Base-by-base conservation (phyloP, 129 eudicot genomes). In the Helianthus tuberosus region DNA sequence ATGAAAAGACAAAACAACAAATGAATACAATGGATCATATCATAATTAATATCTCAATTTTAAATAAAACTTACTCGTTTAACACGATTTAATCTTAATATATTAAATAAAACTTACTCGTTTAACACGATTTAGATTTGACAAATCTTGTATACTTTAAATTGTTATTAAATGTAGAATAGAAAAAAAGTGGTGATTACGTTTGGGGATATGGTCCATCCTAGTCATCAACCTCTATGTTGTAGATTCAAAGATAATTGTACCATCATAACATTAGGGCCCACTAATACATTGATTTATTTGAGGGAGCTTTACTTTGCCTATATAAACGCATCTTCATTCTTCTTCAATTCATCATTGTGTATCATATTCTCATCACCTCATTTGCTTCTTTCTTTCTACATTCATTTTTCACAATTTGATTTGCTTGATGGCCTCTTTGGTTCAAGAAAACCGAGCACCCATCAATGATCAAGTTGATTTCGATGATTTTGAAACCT, bases 341-440 rank as follows among this genome's bases (percentile, higher is more conserved):
- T 58, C 74, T 43, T 27, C 32, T 2, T 76, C n/a, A 25, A 29
- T 72, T 64, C 55, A 36, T 66, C 75, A 65, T 81, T 72, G 75
- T 64, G 75, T 58, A 69, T 76, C 63, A 11, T 39, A 61, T 50
- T 71, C 73, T 27, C 32, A 27, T 71, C 66, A 54, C 20, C 53
- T 72, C 66, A 65, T 29, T 41, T 44, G 38, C 54, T 2, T 10
- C 38, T 50, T 43, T 59, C 69, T 35, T 10, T 6, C 20, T 48
- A 27, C 13, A 9, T 15, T 51, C 44, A 43, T 27, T 27, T n/a
- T 81, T 29, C 39, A 50, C 16, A 54, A 15, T 49, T 71, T 4
- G 13, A 13, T 58, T 73, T 76, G 5, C 78, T 49, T 55, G 5
- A 86, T 86, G 91, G 96, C 89, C 58, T 73, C 87, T 68, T 53